Evolutionary conservation across 1,284 basidiomycete genomes (phyloP).

Genomic region (Naganishia cerealis): DNA sequence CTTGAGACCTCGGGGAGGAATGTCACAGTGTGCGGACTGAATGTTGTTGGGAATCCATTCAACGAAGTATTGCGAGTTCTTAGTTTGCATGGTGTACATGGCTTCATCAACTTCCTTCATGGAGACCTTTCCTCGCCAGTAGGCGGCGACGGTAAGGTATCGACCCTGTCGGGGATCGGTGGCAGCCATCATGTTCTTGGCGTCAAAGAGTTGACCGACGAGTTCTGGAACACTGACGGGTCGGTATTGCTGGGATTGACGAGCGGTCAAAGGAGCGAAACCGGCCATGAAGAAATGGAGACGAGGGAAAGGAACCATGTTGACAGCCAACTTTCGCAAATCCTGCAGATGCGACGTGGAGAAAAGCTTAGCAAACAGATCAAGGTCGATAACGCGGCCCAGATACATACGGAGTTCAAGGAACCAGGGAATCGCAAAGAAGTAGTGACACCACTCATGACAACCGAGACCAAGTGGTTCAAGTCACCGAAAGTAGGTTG

Average conservation of each 20-base stretch:
- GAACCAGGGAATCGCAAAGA: conserved; percentile 71
- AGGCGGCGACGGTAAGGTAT: conserved; percentile 89
- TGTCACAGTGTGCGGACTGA: conserved; percentile 87
- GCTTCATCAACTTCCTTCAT: conserved; percentile 99
- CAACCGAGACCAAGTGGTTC: conserved; percentile 93
- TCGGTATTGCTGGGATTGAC: conserved; percentile 88
- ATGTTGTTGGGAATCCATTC: conserved; percentile 96
- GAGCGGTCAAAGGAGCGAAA: conserved; percentile 89
- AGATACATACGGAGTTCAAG: conserved; percentile 71
- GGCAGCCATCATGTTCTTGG: conserved; percentile 97
- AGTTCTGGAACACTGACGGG: conserved; percentile 94
- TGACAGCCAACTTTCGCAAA: conserved; percentile 92
- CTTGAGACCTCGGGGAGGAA: conserved; percentile 86
- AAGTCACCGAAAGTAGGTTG: conserved; percentile 94
- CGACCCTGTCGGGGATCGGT: conserved; percentile 86
- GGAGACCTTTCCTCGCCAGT: conserved; percentile 97
- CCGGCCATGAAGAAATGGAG: conserved; percentile 99
- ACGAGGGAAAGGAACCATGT: conserved; percentile 99
- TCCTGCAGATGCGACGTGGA: conserved; percentile 55
- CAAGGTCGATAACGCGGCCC: not conserved
- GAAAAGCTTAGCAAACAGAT: not conserved
- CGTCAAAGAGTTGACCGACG: conserved; percentile 97
- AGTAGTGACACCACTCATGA: conserved; percentile 97
- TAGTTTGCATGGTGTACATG: conserved; percentile 95
- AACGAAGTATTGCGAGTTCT: conserved; percentile 92